Evolutionary conservation across 805 yeast species (phyloP).

Genomic region (Blastobotrys terrestris): DNA sequence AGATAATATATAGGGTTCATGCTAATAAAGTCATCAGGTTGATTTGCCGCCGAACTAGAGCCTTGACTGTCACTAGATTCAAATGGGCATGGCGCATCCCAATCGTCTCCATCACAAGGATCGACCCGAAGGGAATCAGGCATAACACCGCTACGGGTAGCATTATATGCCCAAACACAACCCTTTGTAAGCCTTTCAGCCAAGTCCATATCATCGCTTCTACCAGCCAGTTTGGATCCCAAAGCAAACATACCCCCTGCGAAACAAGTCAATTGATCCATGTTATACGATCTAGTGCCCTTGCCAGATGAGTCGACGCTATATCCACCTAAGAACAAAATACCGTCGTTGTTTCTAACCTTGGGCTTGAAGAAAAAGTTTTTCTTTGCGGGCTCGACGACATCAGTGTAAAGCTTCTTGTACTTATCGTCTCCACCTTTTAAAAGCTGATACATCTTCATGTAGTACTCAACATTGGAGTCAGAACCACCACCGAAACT

Average conservation of each 20-base stretch:
- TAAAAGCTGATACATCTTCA: slow-evolving; percentile 43
- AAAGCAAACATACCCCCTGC: slow-evolving; percentile 50
- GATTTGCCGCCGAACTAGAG: slow-evolving; percentile 8
- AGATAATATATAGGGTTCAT: slow-evolving; percentile 38
- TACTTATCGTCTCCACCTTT: slow-evolving; percentile 35
- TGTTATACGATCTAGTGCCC: slow-evolving; percentile 31
- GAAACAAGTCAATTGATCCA: slow-evolving; percentile 46
- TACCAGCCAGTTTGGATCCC: slow-evolving; percentile 37
- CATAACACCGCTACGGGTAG: slow-evolving; percentile 36
- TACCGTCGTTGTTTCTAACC: slow-evolving; percentile 36
- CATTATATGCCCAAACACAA: slow-evolving; percentile 40
- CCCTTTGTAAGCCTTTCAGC: slow-evolving; percentile 44
- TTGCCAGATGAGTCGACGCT: slow-evolving; percentile 10
- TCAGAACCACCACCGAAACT: slow-evolving; percentile 41
- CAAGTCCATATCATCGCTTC: slow-evolving; percentile 34
- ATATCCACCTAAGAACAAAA: slow-evolving; percentile 30
- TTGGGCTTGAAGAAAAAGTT: slow-evolving; percentile 42
- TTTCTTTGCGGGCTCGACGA: slow-evolving; percentile 34
- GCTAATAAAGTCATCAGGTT: slow-evolving; percentile 17
- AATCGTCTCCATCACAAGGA: slow-evolving; percentile 14
- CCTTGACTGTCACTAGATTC: neutral
- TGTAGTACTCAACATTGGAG: slow-evolving; percentile 44
- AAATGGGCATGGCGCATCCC: neutral
- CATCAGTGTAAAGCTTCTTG: slow-evolving; percentile 26
- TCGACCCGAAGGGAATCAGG: slow-evolving; percentile 38